Conservation (phyloP, 2,329 filamentous ascomycete species). For the Metarhizium guizhouense region DNA sequence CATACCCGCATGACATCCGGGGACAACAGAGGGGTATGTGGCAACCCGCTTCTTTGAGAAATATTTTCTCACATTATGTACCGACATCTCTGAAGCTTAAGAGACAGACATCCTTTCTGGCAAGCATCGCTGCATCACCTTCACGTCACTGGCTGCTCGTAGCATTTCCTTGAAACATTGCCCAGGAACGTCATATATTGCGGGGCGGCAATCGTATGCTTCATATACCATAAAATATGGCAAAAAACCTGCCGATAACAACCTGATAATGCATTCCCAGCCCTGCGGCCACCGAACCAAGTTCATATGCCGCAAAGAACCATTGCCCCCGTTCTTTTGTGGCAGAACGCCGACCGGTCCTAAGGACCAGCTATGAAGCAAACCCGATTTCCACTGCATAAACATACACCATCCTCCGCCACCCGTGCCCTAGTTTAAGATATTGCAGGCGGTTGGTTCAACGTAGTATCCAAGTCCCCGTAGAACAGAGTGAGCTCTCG, state of each 20-base stretch:
- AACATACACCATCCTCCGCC: not conserved
- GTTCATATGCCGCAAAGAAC: conserved; percentile 19
- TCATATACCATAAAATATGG: conserved; percentile 7
- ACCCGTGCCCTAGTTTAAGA: conserved; percentile 12
- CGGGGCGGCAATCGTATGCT: conserved; percentile 1
- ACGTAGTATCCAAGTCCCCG: conserved; percentile 47
- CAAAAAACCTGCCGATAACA: conserved; percentile 9
- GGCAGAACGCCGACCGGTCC: conserved; percentile 22
- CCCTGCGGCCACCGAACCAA: conserved; percentile 18
- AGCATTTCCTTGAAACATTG: not conserved
- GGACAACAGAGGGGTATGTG: too few species aligned
- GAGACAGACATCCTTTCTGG: not conserved
- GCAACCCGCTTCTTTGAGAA: too few species aligned
- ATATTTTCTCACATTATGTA: too few species aligned
- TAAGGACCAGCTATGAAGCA: conserved; percentile 11
- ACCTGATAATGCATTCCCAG: conserved; percentile 22
- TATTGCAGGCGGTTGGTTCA: conserved; percentile 22
- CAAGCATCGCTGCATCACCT: not conserved
- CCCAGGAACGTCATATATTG: not conserved
- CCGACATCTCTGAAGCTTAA: not conserved
- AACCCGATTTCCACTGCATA: conserved; percentile 7
- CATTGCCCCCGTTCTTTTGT: conserved; percentile 20
- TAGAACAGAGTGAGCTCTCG: conserved; percentile 54
- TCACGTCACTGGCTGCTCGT: not conserved
- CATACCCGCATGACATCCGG: too few species aligned